Conservation (phyloP, 257 asterid genomes). For the Solanum etuberosum region DNA sequence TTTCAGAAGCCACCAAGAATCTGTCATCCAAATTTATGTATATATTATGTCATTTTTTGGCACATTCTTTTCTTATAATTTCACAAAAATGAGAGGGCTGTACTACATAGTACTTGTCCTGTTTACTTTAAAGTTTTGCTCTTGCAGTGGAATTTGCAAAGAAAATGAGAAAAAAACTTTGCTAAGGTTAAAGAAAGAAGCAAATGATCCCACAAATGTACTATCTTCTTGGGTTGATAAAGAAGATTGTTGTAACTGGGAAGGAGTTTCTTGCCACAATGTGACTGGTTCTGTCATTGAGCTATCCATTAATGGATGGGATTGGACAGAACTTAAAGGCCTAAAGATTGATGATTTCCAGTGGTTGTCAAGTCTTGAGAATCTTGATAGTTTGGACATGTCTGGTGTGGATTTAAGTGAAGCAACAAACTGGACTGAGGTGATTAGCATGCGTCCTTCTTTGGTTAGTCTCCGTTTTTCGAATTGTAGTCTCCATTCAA, state of each 20-base stretch:
- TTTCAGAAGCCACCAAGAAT: background rate
- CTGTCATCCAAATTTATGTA: background rate
- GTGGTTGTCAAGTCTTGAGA: background rate
- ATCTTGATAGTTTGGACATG: background rate
- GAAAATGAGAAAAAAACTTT: background rate
- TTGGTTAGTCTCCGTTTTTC: background rate
- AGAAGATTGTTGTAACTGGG: background rate
- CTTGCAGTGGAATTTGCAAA: background rate
- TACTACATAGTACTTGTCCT: background rate
- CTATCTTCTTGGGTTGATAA: background rate
- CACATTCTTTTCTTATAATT: background rate
- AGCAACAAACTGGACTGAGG: background rate
- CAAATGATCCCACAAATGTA: background rate
- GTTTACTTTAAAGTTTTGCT: background rate
- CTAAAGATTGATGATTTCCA: background rate
- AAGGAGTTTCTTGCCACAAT: background rate
- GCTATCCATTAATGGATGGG: background rate
- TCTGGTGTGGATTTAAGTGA: background rate
- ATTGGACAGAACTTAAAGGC: background rate
- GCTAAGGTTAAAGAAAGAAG: background rate
- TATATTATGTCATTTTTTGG: background rate
- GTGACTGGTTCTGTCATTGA: background rate
- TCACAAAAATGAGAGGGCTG: conserved; percentile 18
- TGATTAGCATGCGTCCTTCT: background rate
- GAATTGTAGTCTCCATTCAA: background rate